Conservation (phyloP, 768 basidiomycete genomes). For the Cystoderma amianthinum region DNA sequence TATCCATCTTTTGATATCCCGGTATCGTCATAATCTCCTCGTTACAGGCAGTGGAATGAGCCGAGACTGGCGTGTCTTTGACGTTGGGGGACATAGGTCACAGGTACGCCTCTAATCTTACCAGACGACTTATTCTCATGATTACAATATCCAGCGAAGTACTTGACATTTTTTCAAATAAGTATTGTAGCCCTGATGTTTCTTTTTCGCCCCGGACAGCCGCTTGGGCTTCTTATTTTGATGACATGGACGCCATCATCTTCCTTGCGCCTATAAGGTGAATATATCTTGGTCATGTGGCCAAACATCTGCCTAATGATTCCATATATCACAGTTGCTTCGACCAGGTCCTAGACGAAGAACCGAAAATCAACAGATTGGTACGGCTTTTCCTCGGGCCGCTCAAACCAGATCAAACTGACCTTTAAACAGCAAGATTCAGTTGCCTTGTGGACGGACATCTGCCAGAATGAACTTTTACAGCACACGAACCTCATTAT, state of each 20-base stretch:
- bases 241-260: slow-evolving; percentile 68
- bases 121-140: no score
- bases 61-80: slow-evolving; percentile 39
- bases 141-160: no score
- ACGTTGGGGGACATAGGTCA: slow-evolving; percentile 61
- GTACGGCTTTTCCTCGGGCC: slow-evolving; percentile 19
- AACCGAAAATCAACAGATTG: slow-evolving; percentile 54
- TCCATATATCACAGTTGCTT: slow-evolving; percentile 45
- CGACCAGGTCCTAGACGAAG: slow-evolving; percentile 65
- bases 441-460: slow-evolving; percentile 65
- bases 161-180: no score
- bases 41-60: slow-evolving; percentile 14
- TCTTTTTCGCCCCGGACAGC: slow-evolving; percentile 22
- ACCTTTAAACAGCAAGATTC: slow-evolving; percentile 56
- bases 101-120: slow-evolving; percentile 30
- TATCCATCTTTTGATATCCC: background rate
- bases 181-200: no score
- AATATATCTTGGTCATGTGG: no score
- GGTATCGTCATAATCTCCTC: background rate
- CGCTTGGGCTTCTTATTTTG: slow-evolving; percentile 55
- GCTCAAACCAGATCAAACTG: background rate
- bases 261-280: slow-evolving; percentile 63
- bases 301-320: no score
- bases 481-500: slow-evolving; percentile 68
- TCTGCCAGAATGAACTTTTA: slow-evolving; percentile 67